Evolutionary conservation across 75 land plant genomes (phyloP).

Genomic region (Pinus albicaulis): DNA sequence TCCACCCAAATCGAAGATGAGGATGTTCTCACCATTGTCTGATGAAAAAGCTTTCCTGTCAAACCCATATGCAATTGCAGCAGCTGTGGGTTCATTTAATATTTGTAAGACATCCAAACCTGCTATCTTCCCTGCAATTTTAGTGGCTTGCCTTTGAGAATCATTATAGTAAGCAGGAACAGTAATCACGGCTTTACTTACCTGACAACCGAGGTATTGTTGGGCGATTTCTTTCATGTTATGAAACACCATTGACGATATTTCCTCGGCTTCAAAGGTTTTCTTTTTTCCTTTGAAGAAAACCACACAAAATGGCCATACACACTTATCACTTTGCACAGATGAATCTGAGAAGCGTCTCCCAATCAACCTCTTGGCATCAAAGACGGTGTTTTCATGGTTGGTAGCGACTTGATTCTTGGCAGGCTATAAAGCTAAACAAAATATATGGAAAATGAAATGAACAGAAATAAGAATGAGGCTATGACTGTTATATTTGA

Average conservation of each 20-base stretch:
- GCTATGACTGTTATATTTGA: no score
- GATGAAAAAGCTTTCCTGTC: conserved; percentile 5
- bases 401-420: no score
- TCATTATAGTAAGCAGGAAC: conserved; percentile 10
- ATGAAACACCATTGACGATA: conserved; percentile 17
- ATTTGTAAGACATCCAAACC: no score
- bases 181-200: conserved; percentile 17
- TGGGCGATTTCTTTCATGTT: conserved; percentile 20
- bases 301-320: conserved; percentile 14
- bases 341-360: conserved; percentile 22
- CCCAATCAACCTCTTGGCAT: no score
- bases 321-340: conserved; percentile 8
- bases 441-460: no score
- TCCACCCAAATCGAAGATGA: conserved; percentile 22
- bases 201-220: conserved; percentile 9
- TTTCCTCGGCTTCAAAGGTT: conserved; percentile 29
- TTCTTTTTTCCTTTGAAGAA: conserved; percentile 16
- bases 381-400: no score
- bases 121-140: no score
- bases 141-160: no score
- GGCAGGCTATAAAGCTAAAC: no score
- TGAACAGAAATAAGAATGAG: no score
- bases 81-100: no score
- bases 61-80: not conserved
- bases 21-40: not conserved